Evolutionary conservation across 202 grass and related monocot species (phyloP).

Genomic region (Eragrostis tef): DNA sequence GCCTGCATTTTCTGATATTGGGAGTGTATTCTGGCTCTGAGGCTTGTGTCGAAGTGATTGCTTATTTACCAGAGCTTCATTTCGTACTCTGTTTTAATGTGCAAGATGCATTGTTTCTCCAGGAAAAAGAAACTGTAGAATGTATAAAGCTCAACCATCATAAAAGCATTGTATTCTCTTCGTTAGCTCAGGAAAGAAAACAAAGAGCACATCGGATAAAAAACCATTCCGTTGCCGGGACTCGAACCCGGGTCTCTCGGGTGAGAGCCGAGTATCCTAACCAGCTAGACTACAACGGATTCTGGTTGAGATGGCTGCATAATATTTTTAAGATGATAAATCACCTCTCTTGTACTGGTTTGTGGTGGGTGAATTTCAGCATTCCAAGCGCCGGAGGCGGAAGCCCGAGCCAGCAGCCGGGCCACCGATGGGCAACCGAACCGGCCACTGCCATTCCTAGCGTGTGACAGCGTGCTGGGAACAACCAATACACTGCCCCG

Average conservation of each 20-base stretch:
- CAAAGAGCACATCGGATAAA: too few relatives aligned
- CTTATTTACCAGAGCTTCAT: not conserved
- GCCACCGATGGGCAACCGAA: too few relatives aligned
- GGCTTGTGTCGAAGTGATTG: not conserved
- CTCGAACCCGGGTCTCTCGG: slow-evolving; percentile 80
- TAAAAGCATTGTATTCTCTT: not conserved
- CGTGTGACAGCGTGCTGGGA: not conserved
- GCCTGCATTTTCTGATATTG: not conserved
- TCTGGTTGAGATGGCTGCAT: too few relatives aligned
- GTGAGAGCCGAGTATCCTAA: slow-evolving; percentile 93
- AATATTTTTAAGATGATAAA: too few relatives aligned
- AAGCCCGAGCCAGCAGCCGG: too few relatives aligned
- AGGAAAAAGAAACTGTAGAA: not conserved
- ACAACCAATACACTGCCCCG: not conserved
- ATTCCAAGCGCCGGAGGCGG: too few relatives aligned
- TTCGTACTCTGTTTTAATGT: not conserved
- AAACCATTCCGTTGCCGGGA: slow-evolving; percentile 65
- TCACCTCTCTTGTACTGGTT: too few relatives aligned
- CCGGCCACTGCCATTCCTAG: not conserved
- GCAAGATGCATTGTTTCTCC: not conserved
- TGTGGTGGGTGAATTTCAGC: too few relatives aligned
- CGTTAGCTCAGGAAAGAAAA: not conserved
- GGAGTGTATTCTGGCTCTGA: not conserved
- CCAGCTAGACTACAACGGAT: slow-evolving; percentile 80
- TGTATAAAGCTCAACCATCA: not conserved